Conservation (phyloP, 202 grass and related monocot genomes). For the Musa balbisiana region DNA sequence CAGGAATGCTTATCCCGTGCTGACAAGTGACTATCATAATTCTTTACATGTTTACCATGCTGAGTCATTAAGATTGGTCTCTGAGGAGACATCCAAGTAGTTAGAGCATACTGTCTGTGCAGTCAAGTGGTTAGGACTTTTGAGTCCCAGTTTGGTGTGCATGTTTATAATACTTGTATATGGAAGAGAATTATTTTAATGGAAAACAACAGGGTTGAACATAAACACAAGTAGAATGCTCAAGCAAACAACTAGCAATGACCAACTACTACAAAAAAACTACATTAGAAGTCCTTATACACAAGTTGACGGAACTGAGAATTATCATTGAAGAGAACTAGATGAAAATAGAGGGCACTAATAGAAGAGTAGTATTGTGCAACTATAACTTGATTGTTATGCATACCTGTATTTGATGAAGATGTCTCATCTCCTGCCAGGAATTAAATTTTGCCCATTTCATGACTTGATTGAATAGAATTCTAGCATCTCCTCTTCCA, state of each 20-base stretch:
- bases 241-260: background rate
- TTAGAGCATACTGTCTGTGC: too few species aligned
- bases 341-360: background rate
- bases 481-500: conserved; percentile 89
- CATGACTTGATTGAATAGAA: conserved; percentile 49
- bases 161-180: background rate
- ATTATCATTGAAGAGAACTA: background rate
- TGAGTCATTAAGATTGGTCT: too few species aligned
- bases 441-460: background rate
- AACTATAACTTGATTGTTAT: background rate
- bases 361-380: background rate
- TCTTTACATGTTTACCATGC: too few species aligned
- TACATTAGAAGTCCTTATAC: background rate
- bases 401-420: background rate
- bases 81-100: too few species aligned
- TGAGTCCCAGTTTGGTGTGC: background rate
- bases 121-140: too few species aligned
- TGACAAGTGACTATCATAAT: too few species aligned
- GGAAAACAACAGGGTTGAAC: background rate
- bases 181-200: too few species aligned
- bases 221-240: background rate
- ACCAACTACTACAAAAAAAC: background rate
- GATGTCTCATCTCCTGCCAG: background rate
- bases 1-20: too few species aligned
- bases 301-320: background rate